phyloP scores from a whole-genome alignment of 305 asterid species.

The Petunia hybrid region DNA sequence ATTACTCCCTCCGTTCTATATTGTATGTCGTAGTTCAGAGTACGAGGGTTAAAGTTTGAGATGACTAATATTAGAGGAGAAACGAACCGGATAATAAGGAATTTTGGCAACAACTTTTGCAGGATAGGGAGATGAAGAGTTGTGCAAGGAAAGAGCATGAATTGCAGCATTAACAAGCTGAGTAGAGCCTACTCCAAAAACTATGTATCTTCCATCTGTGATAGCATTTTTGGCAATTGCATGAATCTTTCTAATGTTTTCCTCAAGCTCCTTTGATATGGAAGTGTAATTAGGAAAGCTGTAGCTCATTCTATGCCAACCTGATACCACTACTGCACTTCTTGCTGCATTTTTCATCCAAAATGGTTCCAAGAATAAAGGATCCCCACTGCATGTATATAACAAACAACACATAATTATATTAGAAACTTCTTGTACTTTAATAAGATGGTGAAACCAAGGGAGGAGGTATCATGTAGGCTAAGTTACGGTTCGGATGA shows the following conservation, averaged over 20 bases:
- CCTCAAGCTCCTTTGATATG: conserved; percentile 40
- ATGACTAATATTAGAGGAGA: background rate
- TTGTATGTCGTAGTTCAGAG: no score
- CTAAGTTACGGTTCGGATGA: no score
- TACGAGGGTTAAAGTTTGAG: no score
- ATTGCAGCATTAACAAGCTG: conserved; percentile 73
- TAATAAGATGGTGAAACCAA: no score
- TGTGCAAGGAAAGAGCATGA: conserved; percentile 57
- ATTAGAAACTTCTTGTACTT: background rate
- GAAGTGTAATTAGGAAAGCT: conserved; percentile 26
- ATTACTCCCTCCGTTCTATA: no score
- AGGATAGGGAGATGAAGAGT: conserved; percentile 42
- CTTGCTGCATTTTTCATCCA: conserved; percentile 62
- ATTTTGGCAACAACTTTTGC: conserved; percentile 57
- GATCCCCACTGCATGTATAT: conserved; percentile 63
- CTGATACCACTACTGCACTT: conserved; percentile 62
- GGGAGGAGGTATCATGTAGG: no score
- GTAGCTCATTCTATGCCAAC: conserved; percentile 87
- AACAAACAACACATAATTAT: background rate
- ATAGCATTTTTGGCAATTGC: conserved; percentile 50
- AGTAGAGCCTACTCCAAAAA: conserved; percentile 75
- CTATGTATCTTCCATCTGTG: conserved; percentile 54
- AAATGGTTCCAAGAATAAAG: conserved; percentile 68
- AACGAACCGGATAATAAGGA: conserved; percentile 68
- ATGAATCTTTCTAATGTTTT: conserved; percentile 44